Evolutionary conservation across 1,284 basidiomycete species (phyloP).

Genomic region (Stygiomarasmius scandens): DNA sequence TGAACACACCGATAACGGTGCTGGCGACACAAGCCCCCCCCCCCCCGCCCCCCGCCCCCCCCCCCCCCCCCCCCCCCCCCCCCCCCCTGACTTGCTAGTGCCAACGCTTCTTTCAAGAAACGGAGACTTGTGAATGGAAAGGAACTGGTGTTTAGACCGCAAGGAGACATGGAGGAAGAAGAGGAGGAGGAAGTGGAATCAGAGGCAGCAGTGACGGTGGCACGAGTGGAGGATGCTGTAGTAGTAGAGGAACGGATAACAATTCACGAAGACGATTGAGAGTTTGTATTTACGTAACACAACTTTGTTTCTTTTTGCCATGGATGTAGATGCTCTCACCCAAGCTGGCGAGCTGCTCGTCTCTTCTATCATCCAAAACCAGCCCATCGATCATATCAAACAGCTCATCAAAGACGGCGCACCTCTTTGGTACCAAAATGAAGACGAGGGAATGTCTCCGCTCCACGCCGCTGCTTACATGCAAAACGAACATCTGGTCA

Average conservation of each 20-base stretch:
- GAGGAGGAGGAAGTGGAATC: constrained; percentile 37
- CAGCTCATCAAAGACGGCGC: constrained; percentile 70
- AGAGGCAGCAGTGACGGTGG: constrained; percentile 4
- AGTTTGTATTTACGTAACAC: background rate
- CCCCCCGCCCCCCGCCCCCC: no score
- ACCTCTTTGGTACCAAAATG: constrained; percentile 92
- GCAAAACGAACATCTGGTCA: constrained; percentile 65
- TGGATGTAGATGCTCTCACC: constrained; percentile 46
- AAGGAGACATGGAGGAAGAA: constrained; percentile 53
- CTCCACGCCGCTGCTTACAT: constrained; percentile 89
- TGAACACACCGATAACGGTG: constrained; percentile 17
- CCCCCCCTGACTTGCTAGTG: no score
- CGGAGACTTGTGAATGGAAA: constrained; percentile 58
- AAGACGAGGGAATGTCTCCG: constrained; percentile 78
- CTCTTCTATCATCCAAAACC: constrained; percentile 54
- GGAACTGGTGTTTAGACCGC: constrained; percentile 58
- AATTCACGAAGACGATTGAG: constrained; percentile 50
- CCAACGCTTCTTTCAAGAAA: constrained; percentile 50
- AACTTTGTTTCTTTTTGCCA: constrained; percentile 24
- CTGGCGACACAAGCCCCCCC: no score
- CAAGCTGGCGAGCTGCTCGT: constrained; percentile 61
- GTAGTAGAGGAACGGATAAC: constrained; percentile 41
- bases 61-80: no score
- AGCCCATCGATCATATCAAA: constrained; percentile 52
- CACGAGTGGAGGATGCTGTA: constrained; percentile 9